A percentile compares a stretch with the other conserved stretches of the same genome.
These are phyloP conservation scores for Eimeria acervulina DNA, from an alignment of 169 alveolate species.

Conservation along the genomic window DNA sequence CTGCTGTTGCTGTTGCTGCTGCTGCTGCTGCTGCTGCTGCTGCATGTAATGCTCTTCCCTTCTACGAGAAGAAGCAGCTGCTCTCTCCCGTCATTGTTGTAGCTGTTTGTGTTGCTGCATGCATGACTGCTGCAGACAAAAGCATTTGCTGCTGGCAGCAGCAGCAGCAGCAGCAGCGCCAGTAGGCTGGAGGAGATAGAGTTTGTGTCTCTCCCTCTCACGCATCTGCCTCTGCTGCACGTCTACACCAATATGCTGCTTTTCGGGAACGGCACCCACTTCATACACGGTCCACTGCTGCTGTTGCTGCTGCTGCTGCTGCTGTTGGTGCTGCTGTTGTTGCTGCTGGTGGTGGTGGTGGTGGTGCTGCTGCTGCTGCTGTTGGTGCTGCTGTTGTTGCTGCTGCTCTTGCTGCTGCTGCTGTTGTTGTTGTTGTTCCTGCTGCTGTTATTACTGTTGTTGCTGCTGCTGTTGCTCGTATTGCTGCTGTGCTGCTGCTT, in stretches of 20 bases:
- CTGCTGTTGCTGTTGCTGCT: too few species aligned
- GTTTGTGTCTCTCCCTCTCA: constrained; percentile 5
- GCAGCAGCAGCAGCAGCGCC: constrained; percentile 61
- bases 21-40: too few species aligned
- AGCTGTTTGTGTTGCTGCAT: too few species aligned
- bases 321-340: constrained; percentile 21
- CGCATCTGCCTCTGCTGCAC: constrained; percentile 8
- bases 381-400: not conserved
- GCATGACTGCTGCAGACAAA: constrained; percentile 45
- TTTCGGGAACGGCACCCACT: constrained; percentile 4
- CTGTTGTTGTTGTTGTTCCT: too few species aligned
- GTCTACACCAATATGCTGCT: constrained; percentile 2
- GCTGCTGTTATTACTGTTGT: not conserved
- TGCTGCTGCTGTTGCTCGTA: not conserved
- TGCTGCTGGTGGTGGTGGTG: not conserved
- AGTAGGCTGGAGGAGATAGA: constrained; percentile 4
- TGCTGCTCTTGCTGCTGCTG: constrained; percentile 17
- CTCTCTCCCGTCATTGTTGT: too few species aligned
- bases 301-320: not conserved
- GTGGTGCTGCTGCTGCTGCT: constrained; percentile 6
- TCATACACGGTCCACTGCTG: not conserved
- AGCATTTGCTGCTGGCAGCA: constrained; percentile 43
- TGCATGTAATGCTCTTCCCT: too few species aligned
- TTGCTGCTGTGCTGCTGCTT: constrained; percentile 11
- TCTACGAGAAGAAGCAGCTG: too few species aligned